Evolutionary conservation across 306 rosid genomes (phyloP).

Genomic region (Fragaria iinumae): DNA sequence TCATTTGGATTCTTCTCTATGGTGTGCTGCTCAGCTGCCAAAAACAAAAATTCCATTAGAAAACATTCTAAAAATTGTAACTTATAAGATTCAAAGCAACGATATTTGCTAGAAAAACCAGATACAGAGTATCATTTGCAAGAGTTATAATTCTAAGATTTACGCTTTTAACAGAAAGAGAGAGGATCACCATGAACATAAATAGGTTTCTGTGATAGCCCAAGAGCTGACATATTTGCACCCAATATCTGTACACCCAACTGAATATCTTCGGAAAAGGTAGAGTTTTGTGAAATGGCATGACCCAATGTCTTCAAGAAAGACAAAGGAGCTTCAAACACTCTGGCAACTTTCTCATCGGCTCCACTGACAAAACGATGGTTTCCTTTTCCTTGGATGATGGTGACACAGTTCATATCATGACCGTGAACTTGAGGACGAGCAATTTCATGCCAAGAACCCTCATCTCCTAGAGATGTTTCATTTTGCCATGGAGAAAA

Average conservation of each 20-base stretch:
- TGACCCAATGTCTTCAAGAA: slow-evolving; percentile 83
- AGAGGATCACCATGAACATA: slow-evolving; percentile 65
- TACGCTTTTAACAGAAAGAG: slow-evolving; percentile 2
- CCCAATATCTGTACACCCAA: slow-evolving; percentile 84
- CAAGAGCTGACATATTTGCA: slow-evolving; percentile 99
- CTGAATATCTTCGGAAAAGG: slow-evolving; percentile 52
- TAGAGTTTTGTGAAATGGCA: slow-evolving; percentile 51
- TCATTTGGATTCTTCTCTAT: slow-evolving; percentile 53
- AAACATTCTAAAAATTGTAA: slow-evolving; percentile 5
- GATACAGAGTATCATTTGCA: neutral
- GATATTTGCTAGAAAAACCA: neutral
- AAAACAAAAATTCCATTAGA: slow-evolving; percentile 2
- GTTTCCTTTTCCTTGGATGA: slow-evolving; percentile 74
- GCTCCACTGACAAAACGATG: slow-evolving; percentile 95
- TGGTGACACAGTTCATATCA: slow-evolving; percentile 79
- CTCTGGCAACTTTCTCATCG: slow-evolving; percentile 96
- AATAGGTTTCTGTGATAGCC: slow-evolving; percentile 94
- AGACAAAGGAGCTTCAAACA: slow-evolving; percentile 90
- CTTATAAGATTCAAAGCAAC: neutral
- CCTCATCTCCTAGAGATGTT: slow-evolving; percentile 40
- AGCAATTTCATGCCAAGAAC: slow-evolving; percentile 82
- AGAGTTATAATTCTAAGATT: neutral
- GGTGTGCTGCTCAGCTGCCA: slow-evolving; percentile 55
- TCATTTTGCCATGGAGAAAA: slow-evolving; percentile 79
- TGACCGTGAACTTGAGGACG: slow-evolving; percentile 99